Conservation (phyloP, 805 yeast species). For the Cyberlindnera petersonii region DNA sequence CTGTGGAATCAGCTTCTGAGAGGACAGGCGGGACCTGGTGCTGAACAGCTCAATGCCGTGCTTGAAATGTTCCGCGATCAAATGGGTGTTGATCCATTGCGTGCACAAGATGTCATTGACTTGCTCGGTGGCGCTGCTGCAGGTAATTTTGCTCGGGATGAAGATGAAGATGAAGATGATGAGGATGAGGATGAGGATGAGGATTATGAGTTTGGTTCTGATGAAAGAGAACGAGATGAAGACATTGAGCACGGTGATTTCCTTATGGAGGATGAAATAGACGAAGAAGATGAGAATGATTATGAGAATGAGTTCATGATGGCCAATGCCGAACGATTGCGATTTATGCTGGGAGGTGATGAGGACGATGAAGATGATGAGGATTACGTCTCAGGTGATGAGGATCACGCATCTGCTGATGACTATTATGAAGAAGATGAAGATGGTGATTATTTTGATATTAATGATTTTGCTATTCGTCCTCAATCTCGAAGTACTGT, state of each 20-base stretch:
- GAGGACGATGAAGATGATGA: background rate
- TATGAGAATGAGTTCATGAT: background rate
- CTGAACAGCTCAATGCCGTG: slow-evolving; percentile 19
- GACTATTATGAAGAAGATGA: slow-evolving; percentile 1
- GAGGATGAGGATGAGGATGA: slow-evolving; percentile 1
- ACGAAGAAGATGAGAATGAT: slow-evolving; percentile 1
- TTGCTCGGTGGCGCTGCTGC: slow-evolving; percentile 1
- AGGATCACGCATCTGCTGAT: no score
- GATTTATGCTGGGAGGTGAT: slow-evolving; percentile 1
- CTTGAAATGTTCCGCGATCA: slow-evolving; percentile 1
- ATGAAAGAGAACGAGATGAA: no score
- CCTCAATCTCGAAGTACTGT: background rate
- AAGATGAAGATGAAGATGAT: slow-evolving; percentile 2
- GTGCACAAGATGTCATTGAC: slow-evolving; percentile 3
- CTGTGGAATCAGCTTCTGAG: slow-evolving; percentile 19
- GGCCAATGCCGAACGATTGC: background rate
- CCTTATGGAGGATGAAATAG: background rate
- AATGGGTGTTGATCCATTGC: background rate
- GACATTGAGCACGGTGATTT: slow-evolving; percentile 2
- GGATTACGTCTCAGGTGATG: background rate
- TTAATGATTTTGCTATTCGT: background rate
- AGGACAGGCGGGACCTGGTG: slow-evolving; percentile 14
- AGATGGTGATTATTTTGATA: background rate
- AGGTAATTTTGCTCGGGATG: slow-evolving; percentile 12
- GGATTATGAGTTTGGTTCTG: background rate